phyloP scores from a whole-genome alignment of 2,329 filamentous ascomycete genomes.

The Davidsoniella neocaledoniae region DNA sequence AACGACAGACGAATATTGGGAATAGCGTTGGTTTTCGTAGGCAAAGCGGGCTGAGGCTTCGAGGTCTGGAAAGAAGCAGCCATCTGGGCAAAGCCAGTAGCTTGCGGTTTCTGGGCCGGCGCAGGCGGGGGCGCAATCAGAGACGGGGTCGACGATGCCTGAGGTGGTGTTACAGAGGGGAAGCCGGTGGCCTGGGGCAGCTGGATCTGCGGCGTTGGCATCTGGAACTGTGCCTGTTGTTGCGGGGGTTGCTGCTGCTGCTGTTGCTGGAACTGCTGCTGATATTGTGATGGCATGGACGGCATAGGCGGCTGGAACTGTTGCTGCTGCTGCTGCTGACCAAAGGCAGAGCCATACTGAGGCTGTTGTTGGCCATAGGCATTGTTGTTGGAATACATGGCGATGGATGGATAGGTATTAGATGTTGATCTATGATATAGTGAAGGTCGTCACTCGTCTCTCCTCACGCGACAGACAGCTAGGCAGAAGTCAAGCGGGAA shows the following conservation, averaged over 20 bases:
- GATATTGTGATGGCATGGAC: conserved; percentile 41
- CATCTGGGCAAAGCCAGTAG: conserved; percentile 50
- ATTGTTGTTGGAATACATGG: conserved; percentile 84
- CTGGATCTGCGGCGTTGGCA: conserved; percentile 23
- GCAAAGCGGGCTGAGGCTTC: conserved; percentile 28
- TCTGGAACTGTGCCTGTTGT: conserved; percentile 26
- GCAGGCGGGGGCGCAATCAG: conserved; percentile 31
- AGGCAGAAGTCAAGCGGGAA: not conserved
- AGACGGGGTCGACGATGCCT: conserved; percentile 24
- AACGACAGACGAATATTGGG: conserved; percentile 90
- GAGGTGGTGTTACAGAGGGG: conserved; percentile 28
- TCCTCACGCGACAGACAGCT: not conserved
- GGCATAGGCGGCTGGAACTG: conserved; percentile 42
- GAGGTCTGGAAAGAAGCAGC: conserved; percentile 46
- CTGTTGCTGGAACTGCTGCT: conserved; percentile 38
- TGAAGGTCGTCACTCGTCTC: not conserved
- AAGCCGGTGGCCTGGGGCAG: conserved; percentile 30
- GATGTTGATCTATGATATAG: no score
- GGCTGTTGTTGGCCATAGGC: conserved; percentile 47
- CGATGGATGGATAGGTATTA: conserved; percentile 8
- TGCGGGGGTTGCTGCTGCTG: conserved; percentile 25
- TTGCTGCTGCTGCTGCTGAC: conserved; percentile 13
- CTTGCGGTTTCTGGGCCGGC: conserved; percentile 46
- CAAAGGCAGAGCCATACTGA: conserved; percentile 38
- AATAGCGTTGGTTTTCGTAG: conserved; percentile 53